Evolutionary conservation across 768 basidiomycete species (phyloP), one percentile per base, ranked within the genome.

Genomic region (Melanogaster broomeanus): DNA sequence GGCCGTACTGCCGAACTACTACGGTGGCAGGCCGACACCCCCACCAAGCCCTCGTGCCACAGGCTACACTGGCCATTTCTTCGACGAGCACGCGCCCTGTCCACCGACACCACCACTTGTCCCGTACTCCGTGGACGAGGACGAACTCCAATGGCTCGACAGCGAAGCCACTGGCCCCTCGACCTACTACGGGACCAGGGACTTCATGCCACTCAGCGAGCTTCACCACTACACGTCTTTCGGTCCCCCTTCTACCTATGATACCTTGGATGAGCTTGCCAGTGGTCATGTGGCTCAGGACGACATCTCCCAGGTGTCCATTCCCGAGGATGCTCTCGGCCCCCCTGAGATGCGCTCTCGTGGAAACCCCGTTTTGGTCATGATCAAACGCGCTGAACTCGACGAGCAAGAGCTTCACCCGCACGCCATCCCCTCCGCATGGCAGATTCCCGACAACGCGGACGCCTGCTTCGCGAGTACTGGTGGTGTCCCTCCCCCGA

Each of bases 11-110:
- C 48, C 38, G 1, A 31, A 25, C 0, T 51, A 47, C 12, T 9
- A 39, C 37, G 44, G 22, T 28, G 45, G 48, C 37, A 19, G 28
- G 30, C 44, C 41, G 6, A 55, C 61, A 0, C 55, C 55, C 3
- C 61, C 58, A 16, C 11, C 30, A 6, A 47, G 12, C 19, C 59
- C 58, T 35, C 21, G 1, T 48, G 38, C 31, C 45, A 38, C 51
- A 12, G 35, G 18, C 35, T 18, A 37, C 18, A 37, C 16, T 4
- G 35, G 35, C 6, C 35, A 0, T 11, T 16, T 24, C 8, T 0
- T 50, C 1, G 50, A 63, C 1, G 48, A 38, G 5, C 8, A 50
- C 27, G 45, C 55, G 8, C 51, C 62, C 2, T 64, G 59, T 42
- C 62, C 62, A 12, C 41, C 49, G 3, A 49, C 55, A 1, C 61